Evolutionary conservation across 352 stramenopile species (phyloP).

Genomic region (Saprolegnia diclina): DNA sequence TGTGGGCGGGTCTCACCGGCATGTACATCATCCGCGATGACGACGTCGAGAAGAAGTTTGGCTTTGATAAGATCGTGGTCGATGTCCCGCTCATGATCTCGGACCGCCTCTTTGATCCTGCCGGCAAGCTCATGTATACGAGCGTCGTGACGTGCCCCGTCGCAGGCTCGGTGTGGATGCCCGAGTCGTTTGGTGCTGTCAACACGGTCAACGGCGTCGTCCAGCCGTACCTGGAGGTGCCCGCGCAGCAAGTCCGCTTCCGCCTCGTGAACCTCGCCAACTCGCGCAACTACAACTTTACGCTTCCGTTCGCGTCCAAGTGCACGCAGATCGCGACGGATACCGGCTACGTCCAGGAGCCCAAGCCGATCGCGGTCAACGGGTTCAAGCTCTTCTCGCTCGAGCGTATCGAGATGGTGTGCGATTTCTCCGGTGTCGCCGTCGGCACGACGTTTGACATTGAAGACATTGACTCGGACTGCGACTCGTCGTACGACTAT

Average conservation of each 20-base stretch:
- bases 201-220: constrained; percentile 65
- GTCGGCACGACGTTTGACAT: constrained; percentile 49
- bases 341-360: constrained; percentile 48
- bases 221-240: constrained; percentile 61
- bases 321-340: constrained; percentile 60
- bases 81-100: constrained; percentile 54
- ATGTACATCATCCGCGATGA: constrained; percentile 57
- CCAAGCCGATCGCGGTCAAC: constrained; percentile 29
- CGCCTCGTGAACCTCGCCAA: constrained; percentile 56
- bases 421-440: constrained; percentile 42
- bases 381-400: constrained; percentile 47
- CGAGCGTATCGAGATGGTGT: constrained; percentile 52
- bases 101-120: constrained; percentile 48
- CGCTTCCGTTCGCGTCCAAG: constrained; percentile 54
- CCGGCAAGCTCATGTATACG: constrained; percentile 56
- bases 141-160: constrained; percentile 50
- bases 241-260: constrained; percentile 52
- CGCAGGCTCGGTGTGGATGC: constrained; percentile 44
- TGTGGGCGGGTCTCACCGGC: constrained; percentile 54
- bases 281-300: constrained; percentile 68
- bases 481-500: constrained; percentile 35
- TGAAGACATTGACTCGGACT: constrained; percentile 41
- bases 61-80: constrained; percentile 39
- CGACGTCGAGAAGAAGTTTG: constrained; percentile 40
- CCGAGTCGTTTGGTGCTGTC: constrained; percentile 53